Evolutionary conservation across 163 green algal species (phyloP), one percentile per base, ranked within the genome.

Genomic region (Volvox carteri): DNA sequence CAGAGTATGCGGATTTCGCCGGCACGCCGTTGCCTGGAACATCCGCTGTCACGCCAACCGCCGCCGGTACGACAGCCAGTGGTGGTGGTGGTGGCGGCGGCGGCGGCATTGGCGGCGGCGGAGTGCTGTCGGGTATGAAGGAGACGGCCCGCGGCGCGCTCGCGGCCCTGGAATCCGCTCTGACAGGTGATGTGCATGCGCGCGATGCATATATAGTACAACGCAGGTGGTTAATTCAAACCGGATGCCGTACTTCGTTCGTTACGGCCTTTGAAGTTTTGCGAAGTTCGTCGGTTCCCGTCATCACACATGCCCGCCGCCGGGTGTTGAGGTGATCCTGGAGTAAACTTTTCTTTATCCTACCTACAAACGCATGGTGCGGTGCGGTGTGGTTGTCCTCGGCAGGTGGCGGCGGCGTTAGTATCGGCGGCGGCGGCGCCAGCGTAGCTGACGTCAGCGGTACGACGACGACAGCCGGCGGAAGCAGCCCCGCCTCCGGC

Each of bases 1-100:
- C 78, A 86, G 78, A 86, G 78, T 86, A 50, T 44, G 78, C 78
- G 25, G 60, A 75, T 42, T 62, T 86, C 2, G 78, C 41, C 1
- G 28, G 42, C 60, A 14, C 25, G 14, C 60, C 78, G 4, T 30
- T 78, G 28, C 23, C 65, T 18, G 81, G 23, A 21, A 79, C 28
- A 62, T 3, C 44, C 39, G 18, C 81, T 37, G 35, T 72, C 1
- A 33, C 21, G 2, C 16, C 62, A 14, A 41, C n/a, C 79, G 39
- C 28, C 25, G 41, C 30, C 54, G 56, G 39, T 33, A 44, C 39
- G 33, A 42, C 37, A 1, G 25, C 9, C 56, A 46, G 6, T 5
- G 42, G 37, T 39, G 56, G 54, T 39, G 33, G 11, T 5, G 39
- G 33, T 2, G 37, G 9, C 6, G 35, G 19, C 23, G 30, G 30